These are phyloP conservation scores for Pythium chondricola DNA, from an alignment of 352 stramenopile species.

Conservation along the genomic window DNA sequence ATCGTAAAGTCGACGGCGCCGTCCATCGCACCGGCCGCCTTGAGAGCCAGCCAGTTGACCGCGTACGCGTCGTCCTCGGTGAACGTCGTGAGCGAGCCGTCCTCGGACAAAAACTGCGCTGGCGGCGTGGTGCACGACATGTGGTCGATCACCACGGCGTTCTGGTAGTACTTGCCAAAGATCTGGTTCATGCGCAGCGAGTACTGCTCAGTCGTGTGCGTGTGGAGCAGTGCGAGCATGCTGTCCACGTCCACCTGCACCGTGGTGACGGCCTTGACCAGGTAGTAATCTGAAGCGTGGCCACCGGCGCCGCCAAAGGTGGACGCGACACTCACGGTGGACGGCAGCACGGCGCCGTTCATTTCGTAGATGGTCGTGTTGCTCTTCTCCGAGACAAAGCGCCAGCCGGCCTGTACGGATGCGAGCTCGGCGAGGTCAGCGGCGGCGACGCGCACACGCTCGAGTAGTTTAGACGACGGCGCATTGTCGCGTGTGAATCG, in stretches of 20 bases:
- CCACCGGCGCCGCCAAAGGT: conserved; percentile 26
- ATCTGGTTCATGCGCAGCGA: conserved; percentile 50
- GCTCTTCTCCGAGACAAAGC: conserved; percentile 45
- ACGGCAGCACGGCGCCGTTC: conserved; percentile 36
- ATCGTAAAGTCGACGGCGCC: conserved; percentile 57
- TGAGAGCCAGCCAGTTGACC: conserved; percentile 62
- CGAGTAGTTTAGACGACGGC: conserved; percentile 55
- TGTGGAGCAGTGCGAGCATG: conserved; percentile 41
- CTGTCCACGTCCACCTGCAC: conserved; percentile 35
- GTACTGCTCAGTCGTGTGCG: conserved; percentile 37
- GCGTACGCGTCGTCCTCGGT: conserved; percentile 58
- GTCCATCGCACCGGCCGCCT: conserved; percentile 30
- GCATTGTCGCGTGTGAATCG: conserved; percentile 20
- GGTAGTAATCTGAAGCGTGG: conserved; percentile 53
- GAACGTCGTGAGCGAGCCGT: conserved; percentile 5
- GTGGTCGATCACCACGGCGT: conserved; percentile 50
- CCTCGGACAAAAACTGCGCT: conserved; percentile 16
- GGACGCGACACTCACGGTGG: conserved; percentile 9
- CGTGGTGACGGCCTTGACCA: conserved; percentile 58
- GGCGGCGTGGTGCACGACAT: conserved; percentile 54
- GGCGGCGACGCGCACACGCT: conserved; percentile 51
- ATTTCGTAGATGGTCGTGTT: conserved; percentile 57
- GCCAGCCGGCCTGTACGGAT: conserved; percentile 35
- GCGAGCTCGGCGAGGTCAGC: conserved; percentile 48
- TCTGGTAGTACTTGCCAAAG: conserved; percentile 48